Conservation (phyloP, 2,329 filamentous ascomycete species). For the Epicoccum nigrum region DNA sequence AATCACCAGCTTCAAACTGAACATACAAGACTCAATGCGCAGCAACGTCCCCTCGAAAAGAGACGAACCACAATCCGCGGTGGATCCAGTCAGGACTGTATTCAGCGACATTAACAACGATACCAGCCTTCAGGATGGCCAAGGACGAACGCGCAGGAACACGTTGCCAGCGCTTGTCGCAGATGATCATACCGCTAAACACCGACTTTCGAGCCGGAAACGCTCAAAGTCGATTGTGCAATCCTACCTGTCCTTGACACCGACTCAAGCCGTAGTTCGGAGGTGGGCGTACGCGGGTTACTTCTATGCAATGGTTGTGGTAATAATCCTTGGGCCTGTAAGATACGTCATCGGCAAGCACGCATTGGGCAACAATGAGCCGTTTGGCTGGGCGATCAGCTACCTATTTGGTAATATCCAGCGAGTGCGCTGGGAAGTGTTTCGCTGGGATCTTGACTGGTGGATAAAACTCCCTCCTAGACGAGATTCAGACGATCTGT, state of each 20-base stretch:
- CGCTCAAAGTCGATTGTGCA: constrained; percentile 51
- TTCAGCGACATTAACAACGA: constrained; percentile 19
- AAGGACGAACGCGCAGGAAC: constrained; percentile 38
- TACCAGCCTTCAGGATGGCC: constrained; percentile 2
- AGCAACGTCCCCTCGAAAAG: constrained; percentile 19
- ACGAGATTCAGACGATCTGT: constrained; percentile 28
- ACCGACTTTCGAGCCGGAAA: constrained; percentile 31
- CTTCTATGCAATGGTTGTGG: constrained; percentile 71
- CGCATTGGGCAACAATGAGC: constrained; percentile 76
- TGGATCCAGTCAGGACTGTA: constrained; percentile 32
- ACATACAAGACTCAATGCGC: constrained; percentile 24
- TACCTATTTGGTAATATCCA: constrained; percentile 85
- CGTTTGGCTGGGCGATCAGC: constrained; percentile 88
- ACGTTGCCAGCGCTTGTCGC: constrained; percentile 40
- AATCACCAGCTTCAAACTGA: constrained; percentile 33
- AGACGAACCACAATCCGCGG: constrained; percentile 37
- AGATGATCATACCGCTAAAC: constrained; percentile 28
- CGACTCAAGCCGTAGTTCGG: constrained; percentile 73
- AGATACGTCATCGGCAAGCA: constrained; percentile 69
- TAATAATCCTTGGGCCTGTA: constrained; percentile 72
- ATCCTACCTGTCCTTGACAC: constrained; percentile 80
- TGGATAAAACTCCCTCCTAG: constrained; percentile 76
- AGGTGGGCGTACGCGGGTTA: constrained; percentile 86
- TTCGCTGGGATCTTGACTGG: constrained; percentile 69
- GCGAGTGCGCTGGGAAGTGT: constrained; percentile 72